Percentiles rank a stretch among this genome's conserved stretches.
These are phyloP conservation scores for Tricholoma terreum DNA, from an alignment of 768 basidiomycete genomes.

Conservation along the genomic window DNA sequence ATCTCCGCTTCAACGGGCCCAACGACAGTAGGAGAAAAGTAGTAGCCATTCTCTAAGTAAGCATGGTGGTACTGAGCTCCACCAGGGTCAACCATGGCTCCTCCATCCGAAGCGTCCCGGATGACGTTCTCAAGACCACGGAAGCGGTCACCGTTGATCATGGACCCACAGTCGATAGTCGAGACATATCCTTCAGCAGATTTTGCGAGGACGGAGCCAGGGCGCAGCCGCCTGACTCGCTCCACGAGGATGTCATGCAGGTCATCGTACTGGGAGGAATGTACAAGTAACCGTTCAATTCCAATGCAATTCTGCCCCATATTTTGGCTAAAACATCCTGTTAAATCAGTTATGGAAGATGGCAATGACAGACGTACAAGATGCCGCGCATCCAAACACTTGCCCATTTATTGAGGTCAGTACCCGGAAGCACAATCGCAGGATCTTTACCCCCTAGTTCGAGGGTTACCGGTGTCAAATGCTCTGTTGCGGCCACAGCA, in stretches of 20 bases:
- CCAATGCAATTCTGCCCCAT: conserved; percentile 97
- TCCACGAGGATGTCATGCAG: conserved; percentile 63
- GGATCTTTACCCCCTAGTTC: conserved; percentile 97
- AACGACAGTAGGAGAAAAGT: conserved; percentile 86
- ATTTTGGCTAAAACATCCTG: conserved; percentile 61
- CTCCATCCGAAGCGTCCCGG: conserved; percentile 61
- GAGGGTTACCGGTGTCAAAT: conserved; percentile 88
- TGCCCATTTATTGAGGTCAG: conserved; percentile 77
- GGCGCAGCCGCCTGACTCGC: conserved; percentile 67
- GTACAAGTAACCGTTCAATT: conserved; percentile 90
- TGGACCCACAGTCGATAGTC: conserved; percentile 81
- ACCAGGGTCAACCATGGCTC: conserved; percentile 57
- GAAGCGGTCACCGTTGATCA: conserved; percentile 80
- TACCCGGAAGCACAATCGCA: conserved; percentile 81
- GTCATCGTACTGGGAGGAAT: conserved; percentile 70
- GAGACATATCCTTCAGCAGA: conserved; percentile 65
- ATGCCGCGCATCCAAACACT: conserved; percentile 88
- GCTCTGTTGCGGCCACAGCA: conserved; percentile 76
- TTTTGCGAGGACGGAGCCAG: conserved; percentile 70
- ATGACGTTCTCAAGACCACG: conserved; percentile 65
- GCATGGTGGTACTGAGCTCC: conserved; percentile 66
- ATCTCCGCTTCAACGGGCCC: conserved; percentile 67
- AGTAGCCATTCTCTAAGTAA: conserved; percentile 69
- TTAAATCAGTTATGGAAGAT: neutral
- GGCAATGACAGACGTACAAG: conserved; percentile 56